Base-by-base conservation (phyloP, 2,329 filamentous ascomycete species). In the Botryosphaeria agaves region DNA sequence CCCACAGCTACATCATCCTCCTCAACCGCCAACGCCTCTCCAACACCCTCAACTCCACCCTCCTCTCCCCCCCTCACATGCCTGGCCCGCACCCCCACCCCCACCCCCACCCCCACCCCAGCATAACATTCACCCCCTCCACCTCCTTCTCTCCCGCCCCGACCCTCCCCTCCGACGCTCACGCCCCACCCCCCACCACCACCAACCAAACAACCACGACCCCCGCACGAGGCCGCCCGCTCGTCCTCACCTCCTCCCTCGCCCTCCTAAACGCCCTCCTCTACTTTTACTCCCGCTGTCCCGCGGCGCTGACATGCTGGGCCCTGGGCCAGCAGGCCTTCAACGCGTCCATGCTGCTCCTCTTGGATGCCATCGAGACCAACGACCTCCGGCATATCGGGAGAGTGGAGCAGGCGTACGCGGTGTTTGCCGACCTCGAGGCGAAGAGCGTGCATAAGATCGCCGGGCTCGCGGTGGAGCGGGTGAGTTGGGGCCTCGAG, bases 281-380 rank as follows among this genome's bases (percentile, higher is more conserved):
- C 17, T 64, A 61, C 42, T 59, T 62, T 41, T 48, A 57, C 18
- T 38, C 45, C n/a, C 52, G 56, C 24, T 41, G 55, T 9, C 58
- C 53, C 11, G 51, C 52, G 14, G 55, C 56, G 2, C 43, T 64
- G 19, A 52, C 62, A 21, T 61, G 55, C 37, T 64, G 61, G 61
- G 57, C 50, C 0, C 52, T 62, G 38, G 53, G 53, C 20, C 61
- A 64, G 34, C 57, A 62, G 43, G 58, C 59, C 2, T 64, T 64
- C 47, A 63, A 62, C 33, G 56, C 59, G 7, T 56, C 52, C 35
- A 62, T 62, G 58, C 58, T 65, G 14, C 40, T 65, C 5, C 45
- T 62, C 1, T 45, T 61, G 2, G 58, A 62, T 29, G 56, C 56
- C 5, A 46, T 60, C 34, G 59, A 63, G 40, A 53, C 52, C 2